phyloP scores from a whole-genome alignment of 495 filamentous ascomycete species.

The Penicillium salamii region DNA sequence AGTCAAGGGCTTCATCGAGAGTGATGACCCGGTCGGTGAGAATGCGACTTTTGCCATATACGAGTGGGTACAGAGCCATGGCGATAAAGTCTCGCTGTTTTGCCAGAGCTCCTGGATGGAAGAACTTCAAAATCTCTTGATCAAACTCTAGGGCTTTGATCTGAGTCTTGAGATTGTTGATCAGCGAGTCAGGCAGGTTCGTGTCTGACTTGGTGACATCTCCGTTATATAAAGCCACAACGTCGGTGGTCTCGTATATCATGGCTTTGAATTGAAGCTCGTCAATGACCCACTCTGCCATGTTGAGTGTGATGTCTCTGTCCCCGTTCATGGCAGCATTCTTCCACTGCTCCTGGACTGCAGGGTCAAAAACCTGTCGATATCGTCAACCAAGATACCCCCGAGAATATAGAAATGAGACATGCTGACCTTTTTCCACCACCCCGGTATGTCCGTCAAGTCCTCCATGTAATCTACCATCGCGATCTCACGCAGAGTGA shows the following conservation, averaged over 20 bases:
- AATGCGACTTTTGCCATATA: constrained; percentile 38
- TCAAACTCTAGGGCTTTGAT: constrained; percentile 17
- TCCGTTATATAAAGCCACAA: constrained; percentile 35
- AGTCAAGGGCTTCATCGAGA: constrained; percentile 23
- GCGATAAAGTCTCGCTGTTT: constrained; percentile 36
- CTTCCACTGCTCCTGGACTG: constrained; percentile 36
- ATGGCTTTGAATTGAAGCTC: constrained; percentile 51
- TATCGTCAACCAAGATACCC: not conserved
- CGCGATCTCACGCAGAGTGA: constrained; percentile 37
- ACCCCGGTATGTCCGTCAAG: constrained; percentile 48
- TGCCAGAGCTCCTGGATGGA: constrained; percentile 16
- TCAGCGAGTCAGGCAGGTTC: constrained; percentile 25
- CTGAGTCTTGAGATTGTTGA: constrained; percentile 29
- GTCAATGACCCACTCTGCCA: constrained; percentile 52
- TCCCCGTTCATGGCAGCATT: constrained; percentile 26
- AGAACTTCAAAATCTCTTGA: constrained; percentile 15
- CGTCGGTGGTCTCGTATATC: constrained; percentile 28
- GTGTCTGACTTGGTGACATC: constrained; percentile 42
- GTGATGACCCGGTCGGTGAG: constrained; percentile 24
- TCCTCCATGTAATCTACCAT: constrained; percentile 39
- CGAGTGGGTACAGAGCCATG: constrained; percentile 43
- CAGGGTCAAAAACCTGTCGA: constrained; percentile 39
- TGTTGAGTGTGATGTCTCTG: constrained; percentile 39
- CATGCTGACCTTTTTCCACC: constrained; percentile 48
- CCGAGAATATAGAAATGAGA: not conserved